Conservation (phyloP, 2,329 filamentous ascomycete genomes). For the Penicillium sp. region DNA sequence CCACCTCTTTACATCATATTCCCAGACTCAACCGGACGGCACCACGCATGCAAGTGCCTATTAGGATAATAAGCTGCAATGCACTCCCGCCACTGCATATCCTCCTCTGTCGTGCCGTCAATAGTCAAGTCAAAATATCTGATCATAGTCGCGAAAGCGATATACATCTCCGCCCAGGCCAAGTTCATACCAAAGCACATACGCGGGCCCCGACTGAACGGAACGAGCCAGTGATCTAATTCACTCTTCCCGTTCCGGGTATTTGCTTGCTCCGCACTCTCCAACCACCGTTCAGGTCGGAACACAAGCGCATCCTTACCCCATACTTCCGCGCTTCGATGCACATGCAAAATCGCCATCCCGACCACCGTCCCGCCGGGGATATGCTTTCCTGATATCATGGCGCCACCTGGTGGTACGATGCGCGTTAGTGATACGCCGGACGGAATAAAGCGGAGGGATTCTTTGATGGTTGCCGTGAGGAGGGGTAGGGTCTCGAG, state of each 20-base stretch:
- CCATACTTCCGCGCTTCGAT: background rate
- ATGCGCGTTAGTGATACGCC: background rate
- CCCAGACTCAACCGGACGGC: background rate
- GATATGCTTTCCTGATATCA: background rate
- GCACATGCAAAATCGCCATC: background rate
- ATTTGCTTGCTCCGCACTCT: background rate
- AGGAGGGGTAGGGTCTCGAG: background rate
- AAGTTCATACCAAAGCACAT: conserved; percentile 7
- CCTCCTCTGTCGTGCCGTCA: background rate
- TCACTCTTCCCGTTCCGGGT: background rate
- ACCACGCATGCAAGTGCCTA: conserved; percentile 3
- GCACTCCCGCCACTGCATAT: conserved; percentile 4
- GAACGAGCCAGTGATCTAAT: background rate
- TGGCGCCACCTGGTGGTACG: background rate
- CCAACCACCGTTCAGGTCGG: background rate
- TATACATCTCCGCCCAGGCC: conserved; percentile 1
- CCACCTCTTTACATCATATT: background rate
- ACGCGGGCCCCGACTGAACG: background rate
- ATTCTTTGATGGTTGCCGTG: background rate
- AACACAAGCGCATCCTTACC: background rate
- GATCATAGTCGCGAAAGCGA: background rate
- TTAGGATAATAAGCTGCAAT: background rate
- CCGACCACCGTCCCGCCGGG: background rate
- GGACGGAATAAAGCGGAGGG: background rate
- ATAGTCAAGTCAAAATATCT: background rate